A percentile compares a stretch with the other conserved stretches of the same genome.
These are phyloP conservation scores for Heracleum sosnowskyi DNA, from an alignment of 129 eudicot genomes.

Conservation along the genomic window DNA sequence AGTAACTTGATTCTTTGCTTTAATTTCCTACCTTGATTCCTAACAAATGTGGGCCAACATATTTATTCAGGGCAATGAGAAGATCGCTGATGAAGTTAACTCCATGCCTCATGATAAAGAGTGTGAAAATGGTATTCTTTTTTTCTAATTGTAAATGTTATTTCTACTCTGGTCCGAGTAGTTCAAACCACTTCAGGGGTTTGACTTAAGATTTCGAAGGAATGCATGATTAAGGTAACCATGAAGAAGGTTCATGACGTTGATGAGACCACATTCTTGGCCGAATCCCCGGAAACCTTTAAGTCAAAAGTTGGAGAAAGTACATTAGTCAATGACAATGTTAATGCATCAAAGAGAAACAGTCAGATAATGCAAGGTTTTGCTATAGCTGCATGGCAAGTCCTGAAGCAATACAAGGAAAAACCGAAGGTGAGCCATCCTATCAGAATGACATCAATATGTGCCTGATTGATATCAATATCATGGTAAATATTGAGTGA, in stretches of 20 bases:
- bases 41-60: too few relatives aligned
- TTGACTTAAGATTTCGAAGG: not conserved
- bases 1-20: too few relatives aligned
- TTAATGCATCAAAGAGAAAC: constrained; percentile 21
- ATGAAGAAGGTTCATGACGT: constrained; percentile 20
- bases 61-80: too few relatives aligned
- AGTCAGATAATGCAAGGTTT: constrained; percentile 46
- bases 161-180: not conserved
- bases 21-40: too few relatives aligned
- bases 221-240: not conserved
- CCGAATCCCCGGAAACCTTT: too few relatives aligned
- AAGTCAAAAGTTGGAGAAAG: too few relatives aligned
- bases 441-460: not conserved
- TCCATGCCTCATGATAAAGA: constrained; percentile 31
- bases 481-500: not conserved
- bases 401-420: constrained; percentile 59
- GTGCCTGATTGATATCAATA: not conserved
- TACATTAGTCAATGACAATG: too few relatives aligned
- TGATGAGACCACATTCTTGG: too few relatives aligned
- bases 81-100: too few relatives aligned
- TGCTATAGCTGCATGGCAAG: constrained; percentile 66
- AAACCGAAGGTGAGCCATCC: constrained; percentile 45
- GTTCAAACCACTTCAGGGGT: not conserved
- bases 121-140: constrained; percentile 6
- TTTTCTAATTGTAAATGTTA: not conserved